Evolutionary conservation across 805 yeast species (phyloP).

Genomic region (Debaryomyces maramus): DNA sequence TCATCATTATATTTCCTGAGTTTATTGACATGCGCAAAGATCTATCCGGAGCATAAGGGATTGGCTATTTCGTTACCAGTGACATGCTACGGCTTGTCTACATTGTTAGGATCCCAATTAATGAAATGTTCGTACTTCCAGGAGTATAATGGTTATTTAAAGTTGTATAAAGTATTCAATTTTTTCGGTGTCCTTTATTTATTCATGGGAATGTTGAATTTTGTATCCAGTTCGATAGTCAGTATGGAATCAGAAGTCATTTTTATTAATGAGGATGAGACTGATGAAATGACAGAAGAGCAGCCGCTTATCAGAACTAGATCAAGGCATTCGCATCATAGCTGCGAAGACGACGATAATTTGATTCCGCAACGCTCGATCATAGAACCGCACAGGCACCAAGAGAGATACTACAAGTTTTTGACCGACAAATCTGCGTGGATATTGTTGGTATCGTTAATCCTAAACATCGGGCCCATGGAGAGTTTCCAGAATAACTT

Average conservation of each 20-base stretch:
- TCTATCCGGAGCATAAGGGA: slow-evolving; percentile 75
- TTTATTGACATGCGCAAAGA: slow-evolving; percentile 76
- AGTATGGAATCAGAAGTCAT: slow-evolving; percentile 54
- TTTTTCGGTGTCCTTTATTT: slow-evolving; percentile 55
- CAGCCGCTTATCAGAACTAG: not conserved
- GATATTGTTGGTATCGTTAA: slow-evolving; percentile 59
- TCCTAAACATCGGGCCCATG: slow-evolving; percentile 75
- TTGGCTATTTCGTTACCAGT: slow-evolving; percentile 87
- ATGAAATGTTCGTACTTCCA: slow-evolving; percentile 44
- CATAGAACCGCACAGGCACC: slow-evolving; percentile 40
- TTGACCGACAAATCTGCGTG: slow-evolving; percentile 61
- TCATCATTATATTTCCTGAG: slow-evolving; percentile 71
- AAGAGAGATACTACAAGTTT: slow-evolving; percentile 33
- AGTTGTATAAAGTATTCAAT: slow-evolving; percentile 52
- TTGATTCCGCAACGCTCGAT: slow-evolving; percentile 32
- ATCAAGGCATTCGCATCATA: not conserved
- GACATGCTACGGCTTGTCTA: slow-evolving; percentile 80
- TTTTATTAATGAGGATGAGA: slow-evolving; percentile 29
- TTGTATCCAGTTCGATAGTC: slow-evolving; percentile 64
- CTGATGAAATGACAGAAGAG: slow-evolving; percentile 6
- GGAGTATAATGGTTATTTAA: slow-evolving; percentile 26
- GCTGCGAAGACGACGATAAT: slow-evolving; percentile 18
- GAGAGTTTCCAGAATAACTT: slow-evolving; percentile 84
- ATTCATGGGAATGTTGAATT: slow-evolving; percentile 56
- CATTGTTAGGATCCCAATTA: slow-evolving; percentile 70